These are phyloP conservation scores for Bruguiera hainesii DNA, from an alignment of 441 rosid genomes.

Conservation along the genomic window DNA sequence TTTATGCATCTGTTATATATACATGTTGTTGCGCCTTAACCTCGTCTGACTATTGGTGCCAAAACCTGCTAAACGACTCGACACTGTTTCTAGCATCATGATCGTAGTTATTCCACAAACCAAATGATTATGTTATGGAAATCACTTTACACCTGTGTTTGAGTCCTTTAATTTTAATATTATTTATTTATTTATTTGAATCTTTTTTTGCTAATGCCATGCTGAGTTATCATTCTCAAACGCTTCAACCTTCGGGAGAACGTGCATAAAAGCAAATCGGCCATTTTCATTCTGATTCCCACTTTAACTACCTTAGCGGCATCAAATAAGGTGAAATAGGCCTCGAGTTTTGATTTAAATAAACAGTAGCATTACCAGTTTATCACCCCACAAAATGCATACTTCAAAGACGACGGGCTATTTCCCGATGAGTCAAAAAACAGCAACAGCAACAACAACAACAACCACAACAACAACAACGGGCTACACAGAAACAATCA, in stretches of 20 bases:
- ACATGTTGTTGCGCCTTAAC: background rate
- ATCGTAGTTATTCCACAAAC: slow-evolving; percentile 28
- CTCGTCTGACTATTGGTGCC: slow-evolving; percentile 25
- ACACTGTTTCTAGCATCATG: slow-evolving; percentile 28
- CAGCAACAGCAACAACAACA: too few relatives aligned
- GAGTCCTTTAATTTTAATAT: background rate
- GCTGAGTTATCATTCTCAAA: slow-evolving; percentile 31
- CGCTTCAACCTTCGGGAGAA: slow-evolving; percentile 22
- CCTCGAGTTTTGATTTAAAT: too few relatives aligned
- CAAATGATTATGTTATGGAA: slow-evolving; percentile 30
- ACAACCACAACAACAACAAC: too few relatives aligned
- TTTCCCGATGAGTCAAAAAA: too few relatives aligned
- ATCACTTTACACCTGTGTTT: slow-evolving; percentile 21
- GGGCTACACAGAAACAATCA: too few relatives aligned
- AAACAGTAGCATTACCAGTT: too few relatives aligned
- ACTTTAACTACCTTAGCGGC: too few relatives aligned
- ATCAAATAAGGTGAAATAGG: too few relatives aligned
- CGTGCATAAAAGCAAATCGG: background rate
- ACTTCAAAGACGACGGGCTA: too few relatives aligned
- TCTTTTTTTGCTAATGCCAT: slow-evolving; percentile 22
- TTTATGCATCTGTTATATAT: background rate
- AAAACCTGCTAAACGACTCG: slow-evolving; percentile 21
- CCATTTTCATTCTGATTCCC: too few relatives aligned
- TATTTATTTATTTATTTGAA: background rate
- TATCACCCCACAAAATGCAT: too few relatives aligned